Evolutionary conservation across 257 asterid genomes (phyloP).

Genomic region (Solanum etuberosum): DNA sequence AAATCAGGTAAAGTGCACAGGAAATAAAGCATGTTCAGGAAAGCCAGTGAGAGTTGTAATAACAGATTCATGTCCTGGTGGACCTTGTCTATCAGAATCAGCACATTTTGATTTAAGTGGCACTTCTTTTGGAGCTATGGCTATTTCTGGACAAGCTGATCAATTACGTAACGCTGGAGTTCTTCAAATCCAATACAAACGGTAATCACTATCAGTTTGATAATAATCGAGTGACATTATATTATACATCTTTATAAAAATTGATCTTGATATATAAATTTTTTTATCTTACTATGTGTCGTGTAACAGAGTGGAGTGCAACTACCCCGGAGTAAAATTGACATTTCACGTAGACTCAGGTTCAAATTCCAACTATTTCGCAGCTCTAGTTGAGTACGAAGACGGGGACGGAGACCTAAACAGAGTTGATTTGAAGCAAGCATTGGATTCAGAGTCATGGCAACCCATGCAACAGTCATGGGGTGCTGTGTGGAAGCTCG

Average conservation of each 20-base stretch:
- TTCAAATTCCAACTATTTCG: slow-evolving; percentile 55
- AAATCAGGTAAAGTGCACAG: slow-evolving; percentile 55
- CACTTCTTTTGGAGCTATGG: slow-evolving; percentile 79
- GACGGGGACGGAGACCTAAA: slow-evolving; percentile 48
- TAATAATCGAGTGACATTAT: neutral
- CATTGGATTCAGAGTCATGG: slow-evolving; percentile 36
- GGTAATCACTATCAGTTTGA: slow-evolving; percentile 18
- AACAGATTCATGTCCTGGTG: slow-evolving; percentile 63
- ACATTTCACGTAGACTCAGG: slow-evolving; percentile 70
- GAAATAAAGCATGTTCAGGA: slow-evolving; percentile 53
- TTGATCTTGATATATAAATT: no score
- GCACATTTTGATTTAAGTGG: slow-evolving; percentile 75
- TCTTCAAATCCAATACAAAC: slow-evolving; percentile 38
- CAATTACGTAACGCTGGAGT: slow-evolving; percentile 60
- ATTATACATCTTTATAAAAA: neutral
- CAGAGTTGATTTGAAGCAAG: slow-evolving; percentile 39
- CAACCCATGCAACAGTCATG: slow-evolving; percentile 47
- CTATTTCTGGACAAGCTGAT: slow-evolving; percentile 31
- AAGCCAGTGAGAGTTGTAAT: slow-evolving; percentile 66
- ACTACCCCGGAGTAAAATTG: slow-evolving; percentile 44
- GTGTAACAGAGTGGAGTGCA: slow-evolving; percentile 46
- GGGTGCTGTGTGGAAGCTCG: slow-evolving; percentile 73
- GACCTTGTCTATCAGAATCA: slow-evolving; percentile 39
- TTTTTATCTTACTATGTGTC: neutral
- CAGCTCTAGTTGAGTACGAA: slow-evolving; percentile 47